Base-by-base conservation (phyloP, 2,329 filamentous ascomycete genomes). In the Alternaria burnsii region DNA sequence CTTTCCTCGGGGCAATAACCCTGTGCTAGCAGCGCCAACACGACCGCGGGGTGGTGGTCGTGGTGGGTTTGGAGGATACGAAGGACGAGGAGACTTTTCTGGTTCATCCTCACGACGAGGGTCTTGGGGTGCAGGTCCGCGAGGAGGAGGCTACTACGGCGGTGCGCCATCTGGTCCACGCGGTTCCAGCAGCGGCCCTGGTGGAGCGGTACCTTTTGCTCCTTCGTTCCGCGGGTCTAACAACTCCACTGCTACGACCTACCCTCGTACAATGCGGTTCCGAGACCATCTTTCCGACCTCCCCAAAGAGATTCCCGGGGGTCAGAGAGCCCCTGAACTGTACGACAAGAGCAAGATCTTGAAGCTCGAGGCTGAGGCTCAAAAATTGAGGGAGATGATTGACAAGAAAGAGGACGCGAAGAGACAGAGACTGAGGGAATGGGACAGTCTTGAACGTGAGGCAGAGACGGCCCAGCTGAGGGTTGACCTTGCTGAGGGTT, bases 181-280 rank as follows among this genome's bases (percentile, higher is more conserved):
- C 30, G 73, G 74, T 26, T 59, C 73, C 36, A 57, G 61, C 5
- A 67, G 65, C 34, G 74, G 73, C 12, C 65, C 71, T 8, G 61
- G 65, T 28, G 74, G 73, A n/a, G 62, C 71, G 6, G 63, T 72
- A 14, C 63, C 72, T 9, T 76, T 75, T 55, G 69, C 75, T 22
- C 75, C 76, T 16, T 72, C 77, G 12, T 81, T 80, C 68, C 78
- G 81, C 38, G 80, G 79, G 26, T 78, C 76, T 6, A 78, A 71
- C 66, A 82, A 79, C 60, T 78, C 75, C 53, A 79, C 80, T 3
- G 76, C 79, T 11, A 80, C 79, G 1, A 82, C 81, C 1, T 83
- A 82, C 53, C 81, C 81, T 10, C 81, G 82, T 26, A 79, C 80
- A 2, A 81, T 82, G 69, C 80, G 82, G 41, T 83, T 83, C 76